A percentile compares a stretch with the other conserved stretches of the same genome.
Conservation (phyloP, 164 flowering plant species). For the Litsea cubeba region DNA sequence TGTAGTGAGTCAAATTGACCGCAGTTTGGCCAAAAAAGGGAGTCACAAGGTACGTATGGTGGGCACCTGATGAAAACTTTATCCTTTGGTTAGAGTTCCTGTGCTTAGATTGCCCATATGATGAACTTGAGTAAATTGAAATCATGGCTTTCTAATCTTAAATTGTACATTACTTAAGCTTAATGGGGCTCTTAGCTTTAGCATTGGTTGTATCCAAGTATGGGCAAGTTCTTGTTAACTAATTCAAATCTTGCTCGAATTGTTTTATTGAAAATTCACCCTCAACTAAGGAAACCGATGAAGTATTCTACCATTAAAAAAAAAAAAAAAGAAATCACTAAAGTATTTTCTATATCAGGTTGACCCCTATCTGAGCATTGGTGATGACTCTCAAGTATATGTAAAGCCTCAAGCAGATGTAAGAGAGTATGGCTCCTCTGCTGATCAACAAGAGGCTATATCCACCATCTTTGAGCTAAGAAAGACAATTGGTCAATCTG, state of each 20-base stretch:
- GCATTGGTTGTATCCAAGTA: background rate
- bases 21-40: too few relatives aligned
- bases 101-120: too few relatives aligned
- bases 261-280: too few relatives aligned
- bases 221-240: background rate
- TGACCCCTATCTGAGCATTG: constrained; percentile 72
- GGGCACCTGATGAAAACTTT: too few relatives aligned
- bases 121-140: too few relatives aligned
- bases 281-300: too few relatives aligned
- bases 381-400: constrained; percentile 66
- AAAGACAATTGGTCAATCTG: constrained; percentile 32
- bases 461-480: constrained; percentile 41
- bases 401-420: constrained; percentile 55
- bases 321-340: background rate
- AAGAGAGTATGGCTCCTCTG: constrained; percentile 52
- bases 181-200: too few relatives aligned
- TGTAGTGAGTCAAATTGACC: too few relatives aligned
- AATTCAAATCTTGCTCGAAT: background rate
- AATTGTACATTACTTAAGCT: too few relatives aligned
- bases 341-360: constrained; percentile 31
- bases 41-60: too few relatives aligned
- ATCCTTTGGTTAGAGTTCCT: too few relatives aligned
- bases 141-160: too few relatives aligned
- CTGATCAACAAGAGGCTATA: constrained; percentile 56
- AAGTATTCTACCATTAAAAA: background rate